phyloP scores from a whole-genome alignment of 352 stramenopile genomes.

The Phytophthora sp. region DNA sequence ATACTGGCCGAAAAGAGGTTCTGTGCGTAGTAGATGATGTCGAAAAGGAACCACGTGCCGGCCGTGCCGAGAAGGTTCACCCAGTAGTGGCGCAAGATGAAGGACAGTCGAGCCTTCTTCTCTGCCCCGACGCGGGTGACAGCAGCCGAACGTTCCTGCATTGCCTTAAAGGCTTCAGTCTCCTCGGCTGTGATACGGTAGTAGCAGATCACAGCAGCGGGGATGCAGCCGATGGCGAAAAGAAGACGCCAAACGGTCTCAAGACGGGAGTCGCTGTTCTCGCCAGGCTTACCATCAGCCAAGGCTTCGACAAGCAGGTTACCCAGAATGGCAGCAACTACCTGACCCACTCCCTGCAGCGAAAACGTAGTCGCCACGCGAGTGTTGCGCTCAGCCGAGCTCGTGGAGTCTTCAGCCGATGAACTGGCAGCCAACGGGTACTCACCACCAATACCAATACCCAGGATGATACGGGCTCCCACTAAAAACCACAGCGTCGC shows the following conservation, averaged over 20 bases:
- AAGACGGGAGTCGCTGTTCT: constrained; percentile 36
- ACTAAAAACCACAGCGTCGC: constrained; percentile 51
- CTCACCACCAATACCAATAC: no score
- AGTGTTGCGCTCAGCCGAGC: constrained; percentile 31
- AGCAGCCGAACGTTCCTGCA: constrained; percentile 4
- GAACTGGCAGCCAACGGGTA: constrained; percentile 44
- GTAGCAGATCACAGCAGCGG: constrained; percentile 51
- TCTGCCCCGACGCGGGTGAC: not conserved
- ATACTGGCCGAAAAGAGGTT: constrained; percentile 79
- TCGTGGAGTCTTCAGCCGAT: constrained; percentile 41
- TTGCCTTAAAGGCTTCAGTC: constrained; percentile 54
- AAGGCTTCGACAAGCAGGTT: constrained; percentile 41
- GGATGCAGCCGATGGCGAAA: constrained; percentile 51
- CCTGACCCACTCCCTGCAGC: constrained; percentile 40
- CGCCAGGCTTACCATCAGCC: constrained; percentile 24
- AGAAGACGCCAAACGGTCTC: constrained; percentile 63
- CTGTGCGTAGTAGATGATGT: constrained; percentile 79
- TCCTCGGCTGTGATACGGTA: constrained; percentile 58
- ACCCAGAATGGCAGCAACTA: constrained; percentile 38
- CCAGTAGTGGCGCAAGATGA: constrained; percentile 54
- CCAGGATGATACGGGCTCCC: constrained; percentile 40
- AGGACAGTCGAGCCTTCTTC: constrained; percentile 26
- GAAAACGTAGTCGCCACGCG: constrained; percentile 48
- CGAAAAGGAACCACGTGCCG: constrained; percentile 83
- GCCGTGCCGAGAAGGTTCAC: constrained; percentile 59